Conservation (phyloP, 192 early-diverging fungal genomes). For the Geranomyces variabilis region DNA sequence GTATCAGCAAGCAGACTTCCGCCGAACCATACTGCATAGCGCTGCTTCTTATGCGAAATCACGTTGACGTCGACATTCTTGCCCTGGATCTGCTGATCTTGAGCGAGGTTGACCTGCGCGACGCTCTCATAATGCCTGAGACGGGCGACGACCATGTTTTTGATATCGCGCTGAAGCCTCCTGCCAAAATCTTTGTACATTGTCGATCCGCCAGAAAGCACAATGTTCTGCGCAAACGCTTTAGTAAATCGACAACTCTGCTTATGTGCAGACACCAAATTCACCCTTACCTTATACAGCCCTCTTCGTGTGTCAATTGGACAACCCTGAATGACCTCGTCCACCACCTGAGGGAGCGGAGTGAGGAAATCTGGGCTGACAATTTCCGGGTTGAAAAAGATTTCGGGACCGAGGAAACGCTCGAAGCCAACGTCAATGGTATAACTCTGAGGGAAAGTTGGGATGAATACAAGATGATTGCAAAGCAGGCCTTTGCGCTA, state of each 20-base stretch:
- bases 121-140: conserved; percentile 43
- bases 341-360: conserved; percentile 94
- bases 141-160: conserved; percentile 75
- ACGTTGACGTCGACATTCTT: conserved; percentile 95
- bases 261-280: neutral
- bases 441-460: conserved; percentile 66
- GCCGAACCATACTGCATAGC: conserved; percentile 99
- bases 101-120: conserved; percentile 37
- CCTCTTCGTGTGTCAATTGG: conserved; percentile 97
- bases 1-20: conserved; percentile 92
- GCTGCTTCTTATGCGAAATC: conserved; percentile 96
- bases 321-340: conserved; percentile 93
- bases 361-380: conserved; percentile 95
- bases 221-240: conserved; percentile 78
- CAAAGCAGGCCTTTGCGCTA: neutral
- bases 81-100: conserved; percentile 58
- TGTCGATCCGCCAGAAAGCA: conserved; percentile 96
- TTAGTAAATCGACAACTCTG: neutral
- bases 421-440: conserved; percentile 97
- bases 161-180: conserved; percentile 94
- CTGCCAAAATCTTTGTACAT: conserved; percentile 98
- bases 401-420: conserved; percentile 98
- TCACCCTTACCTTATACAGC: conserved; percentile 80
- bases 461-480: neutral
- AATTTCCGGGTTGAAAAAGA: conserved; percentile 99